Conservation (phyloP, 2,329 filamentous ascomycete species). For the Aquanectria penicillioides region DNA sequence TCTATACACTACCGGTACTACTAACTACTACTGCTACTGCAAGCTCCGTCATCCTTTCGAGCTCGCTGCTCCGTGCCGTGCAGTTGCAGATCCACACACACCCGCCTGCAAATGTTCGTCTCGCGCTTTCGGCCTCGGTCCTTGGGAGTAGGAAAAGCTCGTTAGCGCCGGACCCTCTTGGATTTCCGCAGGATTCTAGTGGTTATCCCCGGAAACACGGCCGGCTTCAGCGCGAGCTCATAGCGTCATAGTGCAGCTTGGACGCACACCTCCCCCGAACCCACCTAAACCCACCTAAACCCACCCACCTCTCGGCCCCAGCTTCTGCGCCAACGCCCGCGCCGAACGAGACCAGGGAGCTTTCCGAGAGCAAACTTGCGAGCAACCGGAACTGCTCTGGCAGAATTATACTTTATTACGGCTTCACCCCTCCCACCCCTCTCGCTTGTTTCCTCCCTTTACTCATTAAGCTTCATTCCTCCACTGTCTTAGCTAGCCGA, state of each 20-base stretch:
- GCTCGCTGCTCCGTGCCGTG: too few species aligned
- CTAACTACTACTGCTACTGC: too few species aligned
- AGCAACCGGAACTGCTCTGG: background rate
- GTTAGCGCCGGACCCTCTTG: too few species aligned
- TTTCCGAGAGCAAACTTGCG: background rate
- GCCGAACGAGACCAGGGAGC: constrained; percentile 1
- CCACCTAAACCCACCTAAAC: background rate
- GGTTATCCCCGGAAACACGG: constrained; percentile 18
- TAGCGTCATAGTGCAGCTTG: constrained; percentile 38
- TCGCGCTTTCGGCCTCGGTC: constrained; percentile 17
- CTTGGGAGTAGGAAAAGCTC: background rate
- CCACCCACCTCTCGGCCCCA: too few species aligned
- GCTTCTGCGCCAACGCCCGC: background rate
- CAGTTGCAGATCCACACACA: too few species aligned
- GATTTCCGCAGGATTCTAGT: background rate
- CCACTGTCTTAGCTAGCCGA: background rate
- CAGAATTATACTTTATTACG: constrained; percentile 13
- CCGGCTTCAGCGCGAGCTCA: constrained; percentile 5
- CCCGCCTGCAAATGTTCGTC: background rate
- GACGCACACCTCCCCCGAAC: constrained; percentile 10
- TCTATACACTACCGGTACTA: too few species aligned
- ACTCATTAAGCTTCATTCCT: background rate
- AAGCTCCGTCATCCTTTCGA: too few species aligned
- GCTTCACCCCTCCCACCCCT: constrained; percentile 9
- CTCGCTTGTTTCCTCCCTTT: background rate